Base-by-base conservation (phyloP, 805 yeast species). In the Candida loeiensis region DNA sequence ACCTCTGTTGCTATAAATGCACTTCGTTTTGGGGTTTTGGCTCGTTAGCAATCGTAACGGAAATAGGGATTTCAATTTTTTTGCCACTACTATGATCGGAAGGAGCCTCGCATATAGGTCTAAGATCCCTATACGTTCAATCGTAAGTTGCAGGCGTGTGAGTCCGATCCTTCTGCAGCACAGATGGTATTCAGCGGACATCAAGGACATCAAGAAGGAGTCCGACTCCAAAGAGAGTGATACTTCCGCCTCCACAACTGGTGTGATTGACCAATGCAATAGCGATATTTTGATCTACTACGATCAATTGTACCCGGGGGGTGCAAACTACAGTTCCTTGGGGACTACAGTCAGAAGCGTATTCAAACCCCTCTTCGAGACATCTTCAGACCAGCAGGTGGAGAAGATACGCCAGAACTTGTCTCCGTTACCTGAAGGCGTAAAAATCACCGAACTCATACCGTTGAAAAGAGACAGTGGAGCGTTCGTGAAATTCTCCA, bases 401-500 rank as follows among this genome's bases (percentile, higher is more conserved):
- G 45, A 52, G 2, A 44, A 39, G 28, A 59, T 64, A 44, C 35
- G 32, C 8, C 31, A 40, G 11, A 15, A 47, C 8, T 42, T 55
- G 6, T 40, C 51, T 12, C 69, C 71, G 6, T 48, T 66, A 18
- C 69, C 71, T 3, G 45, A 36, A 2, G 59, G 49, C 6, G 53
- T 60, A 11, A 61, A 71, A 20, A 66, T 87, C 36, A 69, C 75
- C 5, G 79, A 80, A 2, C 71, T 87, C 21, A 76, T 82, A 22
- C 84, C 93, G 0, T 74, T 90, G 40, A 71, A 69, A 41, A 71
- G 95, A 45, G 99, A 93, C 55, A 96, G 97, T 38, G 98, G 98
- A 33, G 96, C 88, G 2, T 90, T 91, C 71, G 93, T 87, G 26
- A 83, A 82, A 48, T 83, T 83, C 51, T 60, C 66, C 21, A 76